Percentiles rank a stretch among this genome's conserved stretches.
Conservation (phyloP, 2,329 filamentous ascomycete genomes). For the Neurospora crassa region DNA sequence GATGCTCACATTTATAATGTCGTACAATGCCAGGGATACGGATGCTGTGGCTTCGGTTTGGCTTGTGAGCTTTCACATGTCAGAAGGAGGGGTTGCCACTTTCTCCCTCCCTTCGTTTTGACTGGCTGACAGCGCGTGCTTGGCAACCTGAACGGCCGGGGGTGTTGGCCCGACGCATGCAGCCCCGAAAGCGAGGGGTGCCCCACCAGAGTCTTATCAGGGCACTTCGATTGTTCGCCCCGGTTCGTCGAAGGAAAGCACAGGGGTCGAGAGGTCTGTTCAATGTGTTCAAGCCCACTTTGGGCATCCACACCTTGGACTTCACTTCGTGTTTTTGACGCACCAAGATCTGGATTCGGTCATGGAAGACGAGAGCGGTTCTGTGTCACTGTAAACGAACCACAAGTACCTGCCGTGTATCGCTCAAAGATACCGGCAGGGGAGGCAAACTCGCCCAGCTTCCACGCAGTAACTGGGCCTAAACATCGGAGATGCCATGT, state of each 20-base stretch:
- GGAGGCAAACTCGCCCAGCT: neutral
- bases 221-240: neutral
- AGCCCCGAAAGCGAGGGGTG: neutral
- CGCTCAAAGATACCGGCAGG: neutral
- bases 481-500: neutral
- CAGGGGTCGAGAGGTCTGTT: neutral
- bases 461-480: neutral
- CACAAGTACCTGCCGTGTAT: neutral
- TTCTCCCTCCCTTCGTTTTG: neutral
- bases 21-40: neutral
- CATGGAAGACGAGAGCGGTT: neutral
- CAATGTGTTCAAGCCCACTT: neutral
- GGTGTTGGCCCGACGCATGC: neutral
- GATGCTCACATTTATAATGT: neutral
- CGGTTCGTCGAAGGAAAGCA: neutral
- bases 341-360: neutral
- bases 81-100: neutral
- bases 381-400: neutral
- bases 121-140: neutral
- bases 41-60: neutral
- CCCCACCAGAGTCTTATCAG: neutral
- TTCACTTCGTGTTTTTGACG: neutral
- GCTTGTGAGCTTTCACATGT: neutral
- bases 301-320: neutral
- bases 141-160: neutral